phyloP scores from a whole-genome alignment of 1,284 basidiomycete species.

The Earliella scabrosa region DNA sequence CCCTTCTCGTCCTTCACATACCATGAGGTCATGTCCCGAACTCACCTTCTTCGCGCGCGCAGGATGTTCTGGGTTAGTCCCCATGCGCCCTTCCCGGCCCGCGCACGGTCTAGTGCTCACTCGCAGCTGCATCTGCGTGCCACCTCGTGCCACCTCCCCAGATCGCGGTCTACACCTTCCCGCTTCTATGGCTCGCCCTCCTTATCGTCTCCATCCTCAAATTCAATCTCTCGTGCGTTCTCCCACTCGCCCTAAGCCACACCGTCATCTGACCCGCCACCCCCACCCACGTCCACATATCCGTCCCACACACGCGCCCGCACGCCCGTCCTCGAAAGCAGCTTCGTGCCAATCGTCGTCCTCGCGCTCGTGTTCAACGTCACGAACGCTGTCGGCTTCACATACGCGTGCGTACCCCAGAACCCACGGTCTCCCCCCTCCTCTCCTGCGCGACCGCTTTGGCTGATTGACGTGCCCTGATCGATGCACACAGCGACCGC shows the following conservation, averaged over 20 bases:
- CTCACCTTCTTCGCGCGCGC: slow-evolving; percentile 6
- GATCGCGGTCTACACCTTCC: slow-evolving; percentile 92
- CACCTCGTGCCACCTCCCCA: slow-evolving; percentile 33
- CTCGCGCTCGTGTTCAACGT: slow-evolving; percentile 92
- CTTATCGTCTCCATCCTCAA: slow-evolving; percentile 89
- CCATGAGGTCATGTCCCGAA: slow-evolving; percentile 10
- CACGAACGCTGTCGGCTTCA: slow-evolving; percentile 92
- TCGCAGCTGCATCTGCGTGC: neutral
- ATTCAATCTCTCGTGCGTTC: slow-evolving; percentile 80
- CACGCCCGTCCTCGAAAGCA: slow-evolving; percentile 33
- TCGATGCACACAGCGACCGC: slow-evolving; percentile 62
- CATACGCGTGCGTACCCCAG: slow-evolving; percentile 72
- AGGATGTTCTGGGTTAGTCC: slow-evolving; percentile 90
- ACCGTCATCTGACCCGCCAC: slow-evolving; percentile 1
- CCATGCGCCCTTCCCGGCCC: neutral
- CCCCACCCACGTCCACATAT: slow-evolving; percentile 1
- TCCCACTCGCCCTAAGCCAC: neutral
- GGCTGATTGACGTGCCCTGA: slow-evolving; percentile 3
- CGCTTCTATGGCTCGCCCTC: slow-evolving; percentile 83
- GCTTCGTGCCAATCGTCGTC: slow-evolving; percentile 86
- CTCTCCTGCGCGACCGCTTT: neutral
- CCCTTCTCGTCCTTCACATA: slow-evolving; percentile 21
- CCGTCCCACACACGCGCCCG: slow-evolving; percentile 1
- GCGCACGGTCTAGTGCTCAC: slow-evolving; percentile 4
- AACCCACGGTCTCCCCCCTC: slow-evolving; percentile 1